A percentile compares a stretch with the other conserved stretches of the same genome.
phyloP scores from a whole-genome alignment of 1,139 yeast genomes.

The Saccharomycopsis phalli region DNA sequence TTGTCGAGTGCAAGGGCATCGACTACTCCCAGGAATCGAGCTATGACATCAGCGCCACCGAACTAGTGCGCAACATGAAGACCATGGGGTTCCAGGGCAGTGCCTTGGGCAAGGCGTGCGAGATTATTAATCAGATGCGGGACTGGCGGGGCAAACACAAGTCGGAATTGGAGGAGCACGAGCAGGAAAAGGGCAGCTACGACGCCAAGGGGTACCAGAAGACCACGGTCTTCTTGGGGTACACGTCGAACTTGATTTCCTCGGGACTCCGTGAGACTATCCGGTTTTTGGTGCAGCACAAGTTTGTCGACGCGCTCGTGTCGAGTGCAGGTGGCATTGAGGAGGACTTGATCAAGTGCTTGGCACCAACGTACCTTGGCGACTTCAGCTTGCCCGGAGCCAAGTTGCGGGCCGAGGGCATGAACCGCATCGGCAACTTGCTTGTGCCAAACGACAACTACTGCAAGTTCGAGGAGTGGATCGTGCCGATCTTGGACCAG shows the following conservation, averaged over 20 bases:
- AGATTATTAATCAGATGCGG: slow-evolving; percentile 86
- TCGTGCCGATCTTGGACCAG: slow-evolving; percentile 81
- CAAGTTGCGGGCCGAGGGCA: slow-evolving; percentile 81
- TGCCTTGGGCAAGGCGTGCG: slow-evolving; percentile 78
- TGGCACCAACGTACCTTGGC: slow-evolving; percentile 93
- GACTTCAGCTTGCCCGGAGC: slow-evolving; percentile 79
- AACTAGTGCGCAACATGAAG: slow-evolving; percentile 72
- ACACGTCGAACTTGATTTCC: slow-evolving; percentile 91
- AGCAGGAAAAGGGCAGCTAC: slow-evolving; percentile 54
- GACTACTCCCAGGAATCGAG: slow-evolving; percentile 74
- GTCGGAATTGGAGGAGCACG: slow-evolving; percentile 58
- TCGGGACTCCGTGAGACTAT: slow-evolving; percentile 90
- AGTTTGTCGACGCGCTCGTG: slow-evolving; percentile 90
- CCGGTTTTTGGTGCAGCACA: slow-evolving; percentile 81
- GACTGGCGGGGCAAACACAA: slow-evolving; percentile 78
- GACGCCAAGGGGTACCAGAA: slow-evolving; percentile 78
- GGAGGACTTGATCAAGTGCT: slow-evolving; percentile 90
- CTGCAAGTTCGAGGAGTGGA: slow-evolving; percentile 97
- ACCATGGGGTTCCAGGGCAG: slow-evolving; percentile 99
- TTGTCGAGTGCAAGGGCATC: slow-evolving; percentile 72
- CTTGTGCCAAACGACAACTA: slow-evolving; percentile 96
- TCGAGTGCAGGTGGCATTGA: slow-evolving; percentile 97
- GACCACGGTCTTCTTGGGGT: slow-evolving; percentile 89
- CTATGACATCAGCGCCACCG: slow-evolving; percentile 65
- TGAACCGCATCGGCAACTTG: slow-evolving; percentile 95